A percentile compares a stretch with the other conserved stretches of the same genome.
Conservation (phyloP, 2,329 filamentous ascomycete species). For the Cadophora luteo-olivacea region DNA sequence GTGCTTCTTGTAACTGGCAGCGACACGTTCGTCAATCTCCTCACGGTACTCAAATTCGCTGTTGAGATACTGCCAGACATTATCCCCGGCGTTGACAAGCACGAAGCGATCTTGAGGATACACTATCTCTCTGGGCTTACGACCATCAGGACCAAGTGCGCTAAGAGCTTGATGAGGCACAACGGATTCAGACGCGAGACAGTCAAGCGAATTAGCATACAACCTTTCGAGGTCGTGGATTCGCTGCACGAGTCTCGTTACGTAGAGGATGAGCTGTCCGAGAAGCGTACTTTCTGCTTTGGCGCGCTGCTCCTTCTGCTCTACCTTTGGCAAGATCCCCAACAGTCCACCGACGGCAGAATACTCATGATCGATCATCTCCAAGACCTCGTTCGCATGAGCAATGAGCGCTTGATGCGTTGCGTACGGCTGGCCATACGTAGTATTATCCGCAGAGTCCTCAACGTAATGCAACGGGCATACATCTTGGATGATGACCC, state of each 20-base stretch:
- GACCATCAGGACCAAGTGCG: conserved; percentile 57
- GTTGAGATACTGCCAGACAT: conserved; percentile 56
- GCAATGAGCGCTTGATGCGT: conserved; percentile 51
- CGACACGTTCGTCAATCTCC: conserved; percentile 47
- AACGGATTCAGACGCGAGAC: conserved; percentile 56
- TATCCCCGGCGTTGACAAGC: conserved; percentile 60
- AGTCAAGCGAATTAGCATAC: conserved; percentile 58
- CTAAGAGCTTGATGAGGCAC: conserved; percentile 60
- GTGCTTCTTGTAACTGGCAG: conserved; percentile 46
- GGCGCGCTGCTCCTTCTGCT: conserved; percentile 47
- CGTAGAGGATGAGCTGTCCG: conserved; percentile 62
- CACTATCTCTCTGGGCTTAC: conserved; percentile 55
- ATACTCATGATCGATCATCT: conserved; percentile 65
- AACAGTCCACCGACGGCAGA: conserved; percentile 61
- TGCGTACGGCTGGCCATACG: conserved; percentile 37
- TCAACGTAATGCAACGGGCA: conserved; percentile 37
- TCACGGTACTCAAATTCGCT: conserved; percentile 49
- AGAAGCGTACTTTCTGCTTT: conserved; percentile 58
- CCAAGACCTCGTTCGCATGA: conserved; percentile 66
- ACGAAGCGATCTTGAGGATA: conserved; percentile 63
- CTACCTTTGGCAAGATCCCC: conserved; percentile 56
- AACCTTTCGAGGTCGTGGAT: conserved; percentile 63
- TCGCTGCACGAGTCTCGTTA: conserved; percentile 59
- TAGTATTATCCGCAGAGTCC: conserved; percentile 13
- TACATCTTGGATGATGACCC: conserved; percentile 28